phyloP scores from a whole-genome alignment of 768 basidiomycete genomes.

The Amanita rimosa region DNA sequence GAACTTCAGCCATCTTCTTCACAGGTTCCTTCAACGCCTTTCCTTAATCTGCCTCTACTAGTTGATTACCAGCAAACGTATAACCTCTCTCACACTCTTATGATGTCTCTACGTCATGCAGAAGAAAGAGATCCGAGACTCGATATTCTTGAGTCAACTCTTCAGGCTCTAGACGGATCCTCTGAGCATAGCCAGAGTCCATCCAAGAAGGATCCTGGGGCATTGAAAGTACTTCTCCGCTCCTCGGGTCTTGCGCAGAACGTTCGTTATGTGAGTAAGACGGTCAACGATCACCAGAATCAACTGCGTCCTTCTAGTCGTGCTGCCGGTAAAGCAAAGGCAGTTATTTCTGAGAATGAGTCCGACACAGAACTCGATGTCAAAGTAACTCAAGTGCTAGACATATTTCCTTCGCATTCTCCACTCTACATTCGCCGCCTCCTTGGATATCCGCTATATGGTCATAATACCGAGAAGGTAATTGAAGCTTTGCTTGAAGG shows the following conservation, averaged over 20 bases:
- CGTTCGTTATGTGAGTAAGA: background rate
- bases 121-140: slow-evolving; percentile 46
- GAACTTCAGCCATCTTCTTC: slow-evolving; percentile 26
- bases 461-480: slow-evolving; percentile 48
- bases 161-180: slow-evolving; percentile 28
- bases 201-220: slow-evolving; percentile 35
- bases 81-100: slow-evolving; percentile 40
- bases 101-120: slow-evolving; percentile 29
- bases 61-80: slow-evolving; percentile 67
- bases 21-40: slow-evolving; percentile 28
- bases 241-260: slow-evolving; percentile 40
- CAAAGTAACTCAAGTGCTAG: slow-evolving; percentile 59
- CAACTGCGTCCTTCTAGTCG: background rate
- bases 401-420: slow-evolving; percentile 58
- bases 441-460: slow-evolving; percentile 37
- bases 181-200: slow-evolving; percentile 9
- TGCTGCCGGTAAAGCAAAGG: slow-evolving; percentile 29
- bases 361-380: slow-evolving; percentile 33
- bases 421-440: slow-evolving; percentile 48
- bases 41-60: slow-evolving; percentile 57
- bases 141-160: slow-evolving; percentile 41
- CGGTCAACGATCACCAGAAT: background rate
- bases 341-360: slow-evolving; percentile 16
- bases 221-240: slow-evolving; percentile 50
- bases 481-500: slow-evolving; percentile 70